Evolutionary conservation across 495 filamentous ascomycete genomes (phyloP).

Genomic region (Penicillium cataractarum): DNA sequence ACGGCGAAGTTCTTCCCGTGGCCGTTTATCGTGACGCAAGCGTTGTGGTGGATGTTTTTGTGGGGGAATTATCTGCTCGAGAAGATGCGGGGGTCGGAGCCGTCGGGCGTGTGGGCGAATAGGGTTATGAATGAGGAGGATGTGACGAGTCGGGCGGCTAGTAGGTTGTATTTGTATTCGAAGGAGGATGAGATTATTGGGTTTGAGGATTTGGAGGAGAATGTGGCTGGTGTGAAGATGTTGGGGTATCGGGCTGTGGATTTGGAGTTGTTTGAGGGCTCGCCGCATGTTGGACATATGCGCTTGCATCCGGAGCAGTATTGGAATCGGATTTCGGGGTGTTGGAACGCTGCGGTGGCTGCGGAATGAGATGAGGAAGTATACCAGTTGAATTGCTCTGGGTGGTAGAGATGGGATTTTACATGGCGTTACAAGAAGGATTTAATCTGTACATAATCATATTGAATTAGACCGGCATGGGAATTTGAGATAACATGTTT

Average conservation of each 20-base stretch:
- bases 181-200: conserved; percentile 58
- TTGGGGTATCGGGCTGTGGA: conserved; percentile 44
- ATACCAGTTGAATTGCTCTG: background rate
- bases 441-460: background rate
- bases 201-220: conserved; percentile 55
- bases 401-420: background rate
- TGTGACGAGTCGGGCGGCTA: conserved; percentile 16
- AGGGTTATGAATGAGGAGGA: conserved; percentile 30
- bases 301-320: conserved; percentile 54
- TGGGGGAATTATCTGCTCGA: conserved; percentile 26
- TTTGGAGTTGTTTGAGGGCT: conserved; percentile 53
- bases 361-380: background rate
- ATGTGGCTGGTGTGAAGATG: conserved; percentile 46
- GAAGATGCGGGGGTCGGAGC: conserved; percentile 17
- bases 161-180: conserved; percentile 54
- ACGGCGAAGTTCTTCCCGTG: conserved; percentile 50
- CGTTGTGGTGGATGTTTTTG: conserved; percentile 43
- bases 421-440: background rate
- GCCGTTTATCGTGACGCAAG: conserved; percentile 51
- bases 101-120: conserved; percentile 29
- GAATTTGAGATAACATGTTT: background rate
- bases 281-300: conserved; percentile 60
- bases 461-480: background rate
- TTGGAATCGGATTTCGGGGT: conserved; percentile 49
- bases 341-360: conserved; percentile 41